These are phyloP conservation scores for Deinandra increscens DNA, from an alignment of 129 eudicot species.

Conservation along the genomic window DNA sequence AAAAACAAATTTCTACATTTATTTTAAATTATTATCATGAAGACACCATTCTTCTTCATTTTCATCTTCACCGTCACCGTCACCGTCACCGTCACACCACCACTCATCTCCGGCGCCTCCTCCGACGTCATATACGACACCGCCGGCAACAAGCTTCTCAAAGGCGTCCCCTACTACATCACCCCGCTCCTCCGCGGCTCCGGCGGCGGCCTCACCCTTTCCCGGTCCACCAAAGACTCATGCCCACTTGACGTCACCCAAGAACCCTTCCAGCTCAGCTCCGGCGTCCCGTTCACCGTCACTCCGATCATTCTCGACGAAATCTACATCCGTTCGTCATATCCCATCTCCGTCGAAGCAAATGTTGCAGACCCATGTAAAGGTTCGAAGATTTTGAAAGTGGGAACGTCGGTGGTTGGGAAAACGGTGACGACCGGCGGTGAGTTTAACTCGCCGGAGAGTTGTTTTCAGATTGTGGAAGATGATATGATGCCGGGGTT, in stretches of 20 bases:
- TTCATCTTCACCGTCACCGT: conserved; percentile 6
- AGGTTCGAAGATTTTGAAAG: conserved; percentile 26
- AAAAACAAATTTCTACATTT: not conserved
- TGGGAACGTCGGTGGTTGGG: not conserved
- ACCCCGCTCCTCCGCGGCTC: conserved; percentile 34
- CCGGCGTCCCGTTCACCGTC: conserved; percentile 26
- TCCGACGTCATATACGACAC: conserved; percentile 25
- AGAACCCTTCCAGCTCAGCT: conserved; percentile 29
- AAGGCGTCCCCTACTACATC: conserved; percentile 29
- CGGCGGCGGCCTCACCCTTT: conserved; percentile 33
- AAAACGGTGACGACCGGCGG: conserved; percentile 22
- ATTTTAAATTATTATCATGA: conserved; percentile 8
- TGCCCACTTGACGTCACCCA: conserved; percentile 28
- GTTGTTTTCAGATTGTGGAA: conserved; percentile 37
- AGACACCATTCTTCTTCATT: not conserved
- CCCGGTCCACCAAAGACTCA: conserved; percentile 16
- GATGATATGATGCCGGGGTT: conserved; percentile 36
- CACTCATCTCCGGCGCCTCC: conserved; percentile 8
- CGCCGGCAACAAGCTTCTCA: conserved; percentile 30
- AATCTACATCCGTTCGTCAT: conserved; percentile 20
- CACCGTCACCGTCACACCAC: not conserved
- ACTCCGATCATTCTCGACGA: conserved; percentile 25
- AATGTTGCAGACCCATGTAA: conserved; percentile 22
- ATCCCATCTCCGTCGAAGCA: conserved; percentile 22
- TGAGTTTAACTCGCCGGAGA: conserved; percentile 17